These are phyloP conservation scores for Linnemannia zychae DNA, from an alignment of 192 early-diverging fungal species.

Conservation along the genomic window DNA sequence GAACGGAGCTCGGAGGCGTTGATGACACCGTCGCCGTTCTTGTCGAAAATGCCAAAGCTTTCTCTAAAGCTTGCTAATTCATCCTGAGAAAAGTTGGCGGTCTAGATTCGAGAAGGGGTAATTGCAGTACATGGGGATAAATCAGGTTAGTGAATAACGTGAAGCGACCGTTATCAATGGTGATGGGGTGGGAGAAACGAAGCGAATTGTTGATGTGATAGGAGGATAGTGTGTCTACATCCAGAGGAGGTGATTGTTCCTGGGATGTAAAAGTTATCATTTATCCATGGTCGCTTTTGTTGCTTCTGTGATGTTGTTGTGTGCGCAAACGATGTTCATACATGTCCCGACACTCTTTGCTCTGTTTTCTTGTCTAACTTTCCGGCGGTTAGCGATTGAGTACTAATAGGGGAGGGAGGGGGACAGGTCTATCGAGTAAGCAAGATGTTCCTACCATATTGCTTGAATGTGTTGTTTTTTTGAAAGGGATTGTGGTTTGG, in stretches of 20 bases:
- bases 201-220: not conserved
- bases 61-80: constrained; percentile 27
- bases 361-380: not conserved
- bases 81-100: constrained; percentile 15
- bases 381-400: not conserved
- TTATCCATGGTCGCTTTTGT: not conserved
- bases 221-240: not conserved
- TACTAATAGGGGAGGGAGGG: not conserved
- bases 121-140: not conserved
- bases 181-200: not conserved
- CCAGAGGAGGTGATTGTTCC: not conserved
- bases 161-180: not conserved
- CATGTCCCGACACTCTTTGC: not conserved
- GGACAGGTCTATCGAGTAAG: not conserved
- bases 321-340: not conserved
- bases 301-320: not conserved
- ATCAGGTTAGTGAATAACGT: not conserved
- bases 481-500: not conserved
- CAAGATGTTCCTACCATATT: not conserved
- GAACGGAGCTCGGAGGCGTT: constrained; percentile 32
- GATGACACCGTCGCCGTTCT: constrained; percentile 28
- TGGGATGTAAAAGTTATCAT: not conserved
- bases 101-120: not conserved
- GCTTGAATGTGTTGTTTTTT: not conserved
- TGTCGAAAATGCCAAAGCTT: constrained; percentile 38